Conservation (phyloP, 257 asterid genomes). For the Coffea eugenioides region DNA sequence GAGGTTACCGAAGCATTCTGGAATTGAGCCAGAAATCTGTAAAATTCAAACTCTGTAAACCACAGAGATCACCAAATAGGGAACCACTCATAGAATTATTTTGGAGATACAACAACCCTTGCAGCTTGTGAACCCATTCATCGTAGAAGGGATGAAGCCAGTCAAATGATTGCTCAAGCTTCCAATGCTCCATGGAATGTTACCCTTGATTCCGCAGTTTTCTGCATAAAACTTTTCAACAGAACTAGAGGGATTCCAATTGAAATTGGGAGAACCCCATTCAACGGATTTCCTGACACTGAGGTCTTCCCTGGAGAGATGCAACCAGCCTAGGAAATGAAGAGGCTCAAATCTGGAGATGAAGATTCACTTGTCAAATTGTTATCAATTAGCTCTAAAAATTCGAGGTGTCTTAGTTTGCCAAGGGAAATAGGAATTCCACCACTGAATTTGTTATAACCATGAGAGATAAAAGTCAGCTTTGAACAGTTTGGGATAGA, state of each 20-base stretch:
- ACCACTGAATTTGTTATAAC: background rate
- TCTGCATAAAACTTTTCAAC: too few relatives aligned
- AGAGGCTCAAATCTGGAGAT: background rate
- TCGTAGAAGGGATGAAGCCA: background rate
- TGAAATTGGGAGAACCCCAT: too few relatives aligned
- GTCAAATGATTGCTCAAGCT: background rate
- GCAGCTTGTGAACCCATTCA: background rate
- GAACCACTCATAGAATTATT: background rate
- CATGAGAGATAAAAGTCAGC: background rate
- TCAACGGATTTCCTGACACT: background rate
- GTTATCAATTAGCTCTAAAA: too few relatives aligned
- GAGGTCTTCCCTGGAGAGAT: background rate
- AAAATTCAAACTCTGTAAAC: background rate
- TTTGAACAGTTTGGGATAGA: background rate
- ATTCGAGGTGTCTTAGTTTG: too few relatives aligned
- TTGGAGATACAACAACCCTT: background rate
- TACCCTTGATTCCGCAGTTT: too few relatives aligned
- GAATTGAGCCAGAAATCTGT: background rate
- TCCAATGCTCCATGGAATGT: too few relatives aligned
- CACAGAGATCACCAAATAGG: background rate
- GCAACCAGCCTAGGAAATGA: background rate
- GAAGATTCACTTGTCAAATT: background rate
- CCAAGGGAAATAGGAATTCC: too few relatives aligned
- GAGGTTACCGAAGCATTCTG: background rate
- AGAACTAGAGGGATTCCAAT: too few relatives aligned